Evolutionary conservation across 441 rosid genomes (phyloP), one percentile per base, ranked within the genome.

Genomic region (Flueggea neowawraea): DNA sequence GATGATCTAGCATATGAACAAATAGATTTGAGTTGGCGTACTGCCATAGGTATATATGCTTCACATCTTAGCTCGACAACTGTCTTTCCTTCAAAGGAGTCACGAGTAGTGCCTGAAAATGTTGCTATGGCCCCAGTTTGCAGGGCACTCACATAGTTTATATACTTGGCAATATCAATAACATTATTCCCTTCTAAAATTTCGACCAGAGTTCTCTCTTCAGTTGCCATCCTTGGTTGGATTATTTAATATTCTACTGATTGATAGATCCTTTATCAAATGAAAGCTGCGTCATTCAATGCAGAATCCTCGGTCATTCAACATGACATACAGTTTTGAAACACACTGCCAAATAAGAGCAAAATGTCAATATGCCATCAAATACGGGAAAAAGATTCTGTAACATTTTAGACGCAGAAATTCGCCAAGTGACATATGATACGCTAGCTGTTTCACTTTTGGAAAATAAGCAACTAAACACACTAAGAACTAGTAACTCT

Each of bases 1-100:
- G 82, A 73, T 61, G 86, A 77, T 68, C 92, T 79, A 49, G 92
- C 92, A 14, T 86, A 70, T 4, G 74, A 54, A 70, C 97, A 88
- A 15, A 84, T 73, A 5, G 84, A 73, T 67, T 77, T 75, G 67
- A 90, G 76, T 70, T 75, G 75, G 32, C 83, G 80, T 36, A 80
- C 74, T 12, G 97, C 95, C 98, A 93, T 93, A 5, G 96, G 90
- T 12, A 87, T 82, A 44, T 90, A 88, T 1, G 96, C 96, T 82
- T 93, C 98, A 9, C 87, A 90, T 69, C 83, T 74, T 59, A 88
- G 80, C 85, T 93, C 97, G 71, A 90, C 68, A 0, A 88, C 95
- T 7, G 80, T 57, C 55, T 93, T 90, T 4, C 93, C 93, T 52
- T 89, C 88, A 57, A 94, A 94, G 36, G 82, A 84, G 75, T 89